Percentiles rank a stretch among this genome's conserved stretches.
These are phyloP conservation scores for Xylariaceae sp. DNA, from an alignment of 2,329 filamentous ascomycete species.

Conservation along the genomic window DNA sequence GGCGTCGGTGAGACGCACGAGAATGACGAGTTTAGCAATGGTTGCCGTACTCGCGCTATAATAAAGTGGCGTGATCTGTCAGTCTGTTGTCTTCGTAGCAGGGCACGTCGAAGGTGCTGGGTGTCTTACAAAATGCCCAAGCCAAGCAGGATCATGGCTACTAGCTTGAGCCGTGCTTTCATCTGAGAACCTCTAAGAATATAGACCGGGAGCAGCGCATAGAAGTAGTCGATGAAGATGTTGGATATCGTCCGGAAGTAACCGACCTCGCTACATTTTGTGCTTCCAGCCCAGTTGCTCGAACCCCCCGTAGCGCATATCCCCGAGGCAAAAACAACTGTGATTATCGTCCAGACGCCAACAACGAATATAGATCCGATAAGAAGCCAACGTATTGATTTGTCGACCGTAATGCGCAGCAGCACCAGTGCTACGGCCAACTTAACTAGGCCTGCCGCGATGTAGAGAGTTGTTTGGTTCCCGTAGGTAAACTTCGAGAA, in stretches of 20 bases:
- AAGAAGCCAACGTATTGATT: constrained; percentile 24
- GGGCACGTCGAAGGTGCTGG: not conserved
- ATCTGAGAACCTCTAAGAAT: constrained; percentile 32
- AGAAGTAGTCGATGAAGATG: constrained; percentile 36
- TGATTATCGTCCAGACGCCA: constrained; percentile 32
- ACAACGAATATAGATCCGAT: constrained; percentile 30
- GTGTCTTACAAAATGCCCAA: constrained; percentile 33
- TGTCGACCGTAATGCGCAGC: constrained; percentile 29
- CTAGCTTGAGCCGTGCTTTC: constrained; percentile 28
- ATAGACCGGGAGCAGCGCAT: constrained; percentile 30
- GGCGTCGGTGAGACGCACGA: constrained; percentile 27
- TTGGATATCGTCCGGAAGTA: constrained; percentile 35
- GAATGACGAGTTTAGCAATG: constrained; percentile 34
- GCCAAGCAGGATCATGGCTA: constrained; percentile 30
- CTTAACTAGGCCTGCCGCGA: constrained; percentile 34
- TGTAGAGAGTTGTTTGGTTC: constrained; percentile 32
- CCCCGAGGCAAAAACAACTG: constrained; percentile 32
- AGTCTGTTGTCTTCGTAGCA: not conserved
- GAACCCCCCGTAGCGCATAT: constrained; percentile 29
- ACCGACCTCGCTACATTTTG: constrained; percentile 28
- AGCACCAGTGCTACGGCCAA: constrained; percentile 35
- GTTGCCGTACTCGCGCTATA: constrained; percentile 33
- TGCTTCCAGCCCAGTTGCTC: constrained; percentile 31
- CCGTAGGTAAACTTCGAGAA: constrained; percentile 29
- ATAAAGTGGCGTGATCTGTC: not conserved